These are phyloP conservation scores for Xerocomellus amylosporus DNA, from an alignment of 768 basidiomycete genomes.

Conservation along the genomic window DNA sequence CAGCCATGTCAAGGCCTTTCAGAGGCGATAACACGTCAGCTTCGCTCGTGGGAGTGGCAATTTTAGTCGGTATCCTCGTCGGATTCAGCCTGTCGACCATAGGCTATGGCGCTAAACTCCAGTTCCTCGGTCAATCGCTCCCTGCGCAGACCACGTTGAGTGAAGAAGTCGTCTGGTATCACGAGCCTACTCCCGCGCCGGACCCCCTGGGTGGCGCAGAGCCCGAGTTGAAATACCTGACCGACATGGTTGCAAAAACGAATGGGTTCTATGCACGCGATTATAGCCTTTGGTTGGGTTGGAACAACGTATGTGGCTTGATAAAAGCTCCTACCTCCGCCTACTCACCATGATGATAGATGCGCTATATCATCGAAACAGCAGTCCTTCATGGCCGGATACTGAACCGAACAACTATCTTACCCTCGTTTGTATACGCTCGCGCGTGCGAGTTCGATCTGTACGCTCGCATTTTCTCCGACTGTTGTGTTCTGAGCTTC, in stretches of 20 bases:
- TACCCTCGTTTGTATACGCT: constrained; percentile 48
- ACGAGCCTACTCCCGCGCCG: constrained; percentile 6
- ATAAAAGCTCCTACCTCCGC: no score
- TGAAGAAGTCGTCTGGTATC: constrained; percentile 12
- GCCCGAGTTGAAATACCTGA: constrained; percentile 31
- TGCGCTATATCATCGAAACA: constrained; percentile 50
- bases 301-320: constrained; percentile 41
- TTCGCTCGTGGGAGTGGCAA: constrained; percentile 18
- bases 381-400: constrained; percentile 42
- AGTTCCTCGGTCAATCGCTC: constrained; percentile 14
- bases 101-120: constrained; percentile 12
- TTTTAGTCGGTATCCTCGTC: constrained; percentile 29
- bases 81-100: constrained; percentile 25
- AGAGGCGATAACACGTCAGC: not conserved
- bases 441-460: constrained; percentile 41
- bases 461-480: constrained; percentile 9
- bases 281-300: constrained; percentile 46
- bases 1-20: constrained; percentile 7
- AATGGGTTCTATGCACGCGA: constrained; percentile 46
- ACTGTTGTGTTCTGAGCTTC: not conserved
- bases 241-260: constrained; percentile 37
- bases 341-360: constrained; percentile 22
- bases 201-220: constrained; percentile 1
- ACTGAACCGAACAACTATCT: constrained; percentile 41
- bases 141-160: constrained; percentile 9